These are phyloP conservation scores for Colletotrichum gloeosporioides DNA, from an alignment of 2,329 filamentous ascomycete species.

Conservation along the genomic window DNA sequence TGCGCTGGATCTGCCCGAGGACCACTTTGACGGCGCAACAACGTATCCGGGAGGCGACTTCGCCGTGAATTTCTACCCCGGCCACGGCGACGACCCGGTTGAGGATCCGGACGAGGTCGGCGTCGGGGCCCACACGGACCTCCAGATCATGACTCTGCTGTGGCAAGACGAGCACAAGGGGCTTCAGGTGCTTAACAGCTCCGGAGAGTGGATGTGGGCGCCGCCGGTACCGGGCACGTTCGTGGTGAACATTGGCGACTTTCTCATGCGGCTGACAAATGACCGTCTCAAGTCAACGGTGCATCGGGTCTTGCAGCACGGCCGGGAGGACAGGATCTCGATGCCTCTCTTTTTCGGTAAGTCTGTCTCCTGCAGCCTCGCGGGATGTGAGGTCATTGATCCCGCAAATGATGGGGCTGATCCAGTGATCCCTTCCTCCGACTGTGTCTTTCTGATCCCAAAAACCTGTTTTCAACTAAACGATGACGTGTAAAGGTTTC, in stretches of 20 bases:
- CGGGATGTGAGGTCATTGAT: not conserved
- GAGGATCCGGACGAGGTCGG: conserved; percentile 37
- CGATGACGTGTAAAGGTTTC: conserved; percentile 30
- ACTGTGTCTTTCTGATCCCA: not conserved
- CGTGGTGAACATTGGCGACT: conserved; percentile 32
- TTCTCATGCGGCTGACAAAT: conserved; percentile 28
- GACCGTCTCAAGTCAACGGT: conserved; percentile 27
- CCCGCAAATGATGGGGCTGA: not conserved
- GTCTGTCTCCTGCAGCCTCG: not conserved
- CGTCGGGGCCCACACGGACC: conserved; percentile 52
- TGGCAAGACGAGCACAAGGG: conserved; percentile 45
- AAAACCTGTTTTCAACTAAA: not conserved
- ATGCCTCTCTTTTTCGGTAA: conserved; percentile 62
- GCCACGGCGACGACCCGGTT: conserved; percentile 13
- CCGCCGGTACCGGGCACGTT: conserved; percentile 27
- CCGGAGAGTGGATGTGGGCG: conserved; percentile 28
- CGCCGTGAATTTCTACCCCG: conserved; percentile 28
- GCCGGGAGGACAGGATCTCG: conserved; percentile 31
- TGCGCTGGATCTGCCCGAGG: conserved; percentile 24
- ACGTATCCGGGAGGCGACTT: conserved; percentile 28
- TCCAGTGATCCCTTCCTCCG: not conserved
- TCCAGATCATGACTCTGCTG: conserved; percentile 53
- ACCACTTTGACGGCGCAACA: conserved; percentile 22
- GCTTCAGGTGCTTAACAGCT: conserved; percentile 26
- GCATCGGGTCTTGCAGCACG: conserved; percentile 22